A percentile compares a stretch with the other conserved stretches of the same genome.
Conservation (phyloP, 2,329 filamentous ascomycete species). For the Chalaropsis thielavioides region DNA sequence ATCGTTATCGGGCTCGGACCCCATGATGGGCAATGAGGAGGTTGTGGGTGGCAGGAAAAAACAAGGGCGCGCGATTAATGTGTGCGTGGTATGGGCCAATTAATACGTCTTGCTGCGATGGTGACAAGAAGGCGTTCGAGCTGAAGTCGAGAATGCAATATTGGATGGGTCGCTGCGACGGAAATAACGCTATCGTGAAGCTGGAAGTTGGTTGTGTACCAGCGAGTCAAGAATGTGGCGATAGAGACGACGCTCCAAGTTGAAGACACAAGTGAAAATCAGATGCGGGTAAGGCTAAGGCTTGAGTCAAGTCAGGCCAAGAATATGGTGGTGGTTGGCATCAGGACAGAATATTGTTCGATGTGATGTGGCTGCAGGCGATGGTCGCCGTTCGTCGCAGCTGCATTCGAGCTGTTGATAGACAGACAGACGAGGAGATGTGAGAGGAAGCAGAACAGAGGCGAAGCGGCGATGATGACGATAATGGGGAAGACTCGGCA, state of each 20-base stretch:
- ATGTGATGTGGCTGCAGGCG: slow-evolving; percentile 2
- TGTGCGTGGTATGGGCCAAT: not conserved
- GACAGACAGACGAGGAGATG: not conserved
- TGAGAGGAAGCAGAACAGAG: not conserved
- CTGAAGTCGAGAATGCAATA: not conserved
- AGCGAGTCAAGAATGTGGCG: not conserved
- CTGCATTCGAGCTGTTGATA: slow-evolving; percentile 6
- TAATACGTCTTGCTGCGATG: not conserved
- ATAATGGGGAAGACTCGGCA: not conserved
- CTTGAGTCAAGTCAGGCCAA: not conserved
- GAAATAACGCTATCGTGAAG: not conserved
- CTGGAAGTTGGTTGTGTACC: not conserved
- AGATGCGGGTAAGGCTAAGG: not conserved
- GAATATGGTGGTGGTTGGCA: not conserved
- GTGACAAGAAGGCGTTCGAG: not conserved
- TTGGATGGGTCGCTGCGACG: not conserved
- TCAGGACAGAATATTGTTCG: not conserved
- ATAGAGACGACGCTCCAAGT: not conserved
- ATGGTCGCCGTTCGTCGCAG: not conserved
- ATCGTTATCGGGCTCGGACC: slow-evolving; percentile 15
- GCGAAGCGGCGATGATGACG: not conserved
- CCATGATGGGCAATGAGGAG: slow-evolving; percentile 7
- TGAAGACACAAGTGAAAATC: not conserved
- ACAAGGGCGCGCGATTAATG: not conserved
- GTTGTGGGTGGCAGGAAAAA: not conserved